A percentile compares a stretch with the other conserved stretches of the same genome.
phyloP scores from a whole-genome alignment of 139 green algal genomes.

The Coccomyxa sp. region DNA sequence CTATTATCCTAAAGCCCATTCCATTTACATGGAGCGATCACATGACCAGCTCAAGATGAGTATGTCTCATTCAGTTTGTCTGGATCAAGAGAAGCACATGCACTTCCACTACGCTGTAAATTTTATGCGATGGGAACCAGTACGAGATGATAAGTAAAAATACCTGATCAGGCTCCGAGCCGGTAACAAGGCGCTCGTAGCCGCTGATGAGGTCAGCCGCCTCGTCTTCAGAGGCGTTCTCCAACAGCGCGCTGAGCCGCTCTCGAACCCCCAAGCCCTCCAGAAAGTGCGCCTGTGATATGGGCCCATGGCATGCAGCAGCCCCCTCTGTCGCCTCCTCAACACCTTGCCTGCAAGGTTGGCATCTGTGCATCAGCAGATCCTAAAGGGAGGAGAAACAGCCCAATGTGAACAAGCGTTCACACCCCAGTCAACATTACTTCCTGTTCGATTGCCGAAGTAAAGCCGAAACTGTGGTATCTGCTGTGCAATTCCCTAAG shows the following conservation, averaged over 20 bases:
- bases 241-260: conserved; percentile 51
- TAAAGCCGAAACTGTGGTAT: not conserved
- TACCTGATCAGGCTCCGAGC: not conserved
- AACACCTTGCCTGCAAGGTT: not conserved
- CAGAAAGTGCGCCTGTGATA: conserved; percentile 73
- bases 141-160: not conserved
- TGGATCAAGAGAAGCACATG: not conserved
- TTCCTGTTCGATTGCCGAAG: no score
- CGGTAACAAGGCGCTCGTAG: conserved; percentile 21
- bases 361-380: not conserved
- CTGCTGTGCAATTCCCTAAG: no score
- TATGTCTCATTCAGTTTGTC: not conserved
- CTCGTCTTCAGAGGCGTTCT: conserved; percentile 6
- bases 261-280: conserved; percentile 63
- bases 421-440: no score
- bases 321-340: conserved; percentile 20
- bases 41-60: no score
- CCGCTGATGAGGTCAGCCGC: conserved; percentile 13
- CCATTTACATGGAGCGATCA: no score
- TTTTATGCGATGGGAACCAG: not conserved
- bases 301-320: conserved; percentile 53
- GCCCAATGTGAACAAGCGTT: not conserved
- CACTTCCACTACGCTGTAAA: no score
- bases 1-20: no score
- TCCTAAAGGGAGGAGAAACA: not conserved